A percentile compares a stretch with the other conserved stretches of the same genome.
phyloP scores from a whole-genome alignment of 345 rosid genomes.

The Cochlearia excelsa region DNA sequence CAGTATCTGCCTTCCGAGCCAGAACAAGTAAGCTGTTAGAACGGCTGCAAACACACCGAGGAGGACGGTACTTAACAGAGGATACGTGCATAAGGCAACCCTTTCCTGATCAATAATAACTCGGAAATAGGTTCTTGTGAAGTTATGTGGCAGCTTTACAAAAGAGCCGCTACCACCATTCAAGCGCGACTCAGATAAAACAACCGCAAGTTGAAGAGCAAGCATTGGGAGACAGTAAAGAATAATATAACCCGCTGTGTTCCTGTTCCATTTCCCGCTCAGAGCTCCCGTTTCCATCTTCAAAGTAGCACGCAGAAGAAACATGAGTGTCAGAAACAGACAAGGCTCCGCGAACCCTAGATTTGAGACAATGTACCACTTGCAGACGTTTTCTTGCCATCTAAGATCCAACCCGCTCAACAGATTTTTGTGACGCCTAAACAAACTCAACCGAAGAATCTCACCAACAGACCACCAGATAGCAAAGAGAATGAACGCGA shows the following conservation, averaged over 20 bases:
- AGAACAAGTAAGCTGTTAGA: constrained; percentile 73
- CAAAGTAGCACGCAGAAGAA: constrained; percentile 88
- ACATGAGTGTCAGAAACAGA: constrained; percentile 73
- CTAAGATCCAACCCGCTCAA: constrained; percentile 52
- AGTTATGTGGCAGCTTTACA: constrained; percentile 53
- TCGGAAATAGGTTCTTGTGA: constrained; percentile 52
- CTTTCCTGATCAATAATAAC: constrained; percentile 32
- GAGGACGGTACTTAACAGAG: constrained; percentile 76
- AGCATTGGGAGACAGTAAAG: constrained; percentile 79
- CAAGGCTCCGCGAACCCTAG: constrained; percentile 99
- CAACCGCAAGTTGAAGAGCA: constrained; percentile 72
- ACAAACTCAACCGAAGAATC: constrained; percentile 64
- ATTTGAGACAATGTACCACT: constrained; percentile 80
- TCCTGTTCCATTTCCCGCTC: constrained; percentile 72
- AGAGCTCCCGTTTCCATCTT: constrained; percentile 71
- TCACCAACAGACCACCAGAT: constrained; percentile 96
- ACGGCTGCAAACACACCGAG: constrained; percentile 71
- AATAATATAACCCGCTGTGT: constrained; percentile 56
- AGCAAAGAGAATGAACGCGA: constrained; percentile 55
- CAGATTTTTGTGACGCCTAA: constrained; percentile 54
- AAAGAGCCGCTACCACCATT: constrained; percentile 48
- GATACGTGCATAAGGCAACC: constrained; percentile 77
- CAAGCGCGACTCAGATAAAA: constrained; percentile 61
- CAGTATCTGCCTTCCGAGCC: constrained; percentile 87
- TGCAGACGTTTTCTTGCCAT: constrained; percentile 94